phyloP scores from a whole-genome alignment of 306 rosid genomes.

The Psophocarpus tetragonolobus region DNA sequence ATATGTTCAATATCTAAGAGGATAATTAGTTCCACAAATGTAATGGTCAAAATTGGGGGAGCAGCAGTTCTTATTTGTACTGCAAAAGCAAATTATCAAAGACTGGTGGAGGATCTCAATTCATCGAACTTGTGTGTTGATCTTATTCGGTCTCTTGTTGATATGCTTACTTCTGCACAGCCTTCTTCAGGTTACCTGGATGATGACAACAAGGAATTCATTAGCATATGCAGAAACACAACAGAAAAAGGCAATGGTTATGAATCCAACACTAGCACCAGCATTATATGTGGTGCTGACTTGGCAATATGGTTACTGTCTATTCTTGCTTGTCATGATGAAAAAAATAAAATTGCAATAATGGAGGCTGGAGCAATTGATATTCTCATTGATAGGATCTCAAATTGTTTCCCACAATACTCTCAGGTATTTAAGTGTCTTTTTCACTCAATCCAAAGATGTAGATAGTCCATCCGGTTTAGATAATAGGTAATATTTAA shows the following conservation, averaged over 20 bases:
- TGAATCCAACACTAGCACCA: constrained; percentile 60
- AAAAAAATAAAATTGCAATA: constrained; percentile 62
- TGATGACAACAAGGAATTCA: constrained; percentile 51
- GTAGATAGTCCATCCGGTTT: constrained; percentile 20
- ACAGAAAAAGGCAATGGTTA: constrained; percentile 49
- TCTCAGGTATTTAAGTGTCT: constrained; percentile 69
- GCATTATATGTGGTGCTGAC: constrained; percentile 63
- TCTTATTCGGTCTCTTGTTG: constrained; percentile 84
- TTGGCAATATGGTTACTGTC: constrained; percentile 88
- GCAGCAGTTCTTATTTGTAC: constrained; percentile 88
- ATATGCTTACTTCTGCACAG: constrained; percentile 57
- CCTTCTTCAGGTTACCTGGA: constrained; percentile 46
- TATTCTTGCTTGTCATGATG: constrained; percentile 85
- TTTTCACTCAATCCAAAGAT: constrained; percentile 13
- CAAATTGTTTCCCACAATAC: constrained; percentile 67
- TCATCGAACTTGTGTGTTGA: constrained; percentile 53
- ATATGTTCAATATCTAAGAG: constrained; percentile 76
- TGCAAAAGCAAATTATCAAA: constrained; percentile 74
- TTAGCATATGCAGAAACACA: constrained; percentile 68
- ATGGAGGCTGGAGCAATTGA: constrained; percentile 99
- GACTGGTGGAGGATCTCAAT: constrained; percentile 77
- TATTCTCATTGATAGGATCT: constrained; percentile 77
- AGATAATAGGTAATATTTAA: background rate
- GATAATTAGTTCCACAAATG: constrained; percentile 68
- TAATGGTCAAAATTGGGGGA: constrained; percentile 82